Evolutionary conservation across 805 yeast genomes (phyloP), one percentile per base, ranked within the genome.

Genomic region (Zygoascus bituminiphila): DNA sequence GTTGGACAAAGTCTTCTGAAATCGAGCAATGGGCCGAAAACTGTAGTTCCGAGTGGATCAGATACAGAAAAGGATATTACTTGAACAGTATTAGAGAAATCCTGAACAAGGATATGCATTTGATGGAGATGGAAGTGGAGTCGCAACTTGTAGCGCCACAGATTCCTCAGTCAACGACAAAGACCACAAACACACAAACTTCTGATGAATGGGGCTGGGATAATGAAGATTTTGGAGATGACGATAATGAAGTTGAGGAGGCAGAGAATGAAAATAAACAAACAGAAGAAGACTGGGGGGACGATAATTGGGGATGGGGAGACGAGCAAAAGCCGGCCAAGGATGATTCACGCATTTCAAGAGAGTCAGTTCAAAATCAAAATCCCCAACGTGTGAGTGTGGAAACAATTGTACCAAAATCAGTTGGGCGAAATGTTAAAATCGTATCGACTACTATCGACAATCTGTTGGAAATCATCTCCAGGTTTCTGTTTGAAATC

Each of bases 241-340:
- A 29, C n/a, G 35, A 45, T 10, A 42, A 48, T 4, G 54, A 49
- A 3, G 44, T 43, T 0, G 55, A 47, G n/a, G 46, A 44, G 3
- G 49, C 38, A 7, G 29, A 44, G 17, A 19, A n/a, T 21, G 47
- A 35, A 24, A 42, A 29, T 10, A 44, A 39, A 2, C 43, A 22
- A 12, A 25, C 24, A 23, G 22, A 44, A 9, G 45, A 41, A 14
- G 48, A 42, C 20, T 44, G 41, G 14, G 46, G 46, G 14, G 47
- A 41, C 9, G 60, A 55, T 4, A 55, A 51, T 21, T 54, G 59
- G 58, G 59, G 55, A 5, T 55, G 59, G 60, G 58, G 55, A 19
- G 60, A 57, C n/a, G 57, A 56, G 15, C 49, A 44, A 4, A 52
- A 14, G 36, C 33, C 24, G 6, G 15, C 24, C 9, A 39, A 5